Conservation (phyloP, 2,329 filamentous ascomycete species). For the Apiospora marii region DNA sequence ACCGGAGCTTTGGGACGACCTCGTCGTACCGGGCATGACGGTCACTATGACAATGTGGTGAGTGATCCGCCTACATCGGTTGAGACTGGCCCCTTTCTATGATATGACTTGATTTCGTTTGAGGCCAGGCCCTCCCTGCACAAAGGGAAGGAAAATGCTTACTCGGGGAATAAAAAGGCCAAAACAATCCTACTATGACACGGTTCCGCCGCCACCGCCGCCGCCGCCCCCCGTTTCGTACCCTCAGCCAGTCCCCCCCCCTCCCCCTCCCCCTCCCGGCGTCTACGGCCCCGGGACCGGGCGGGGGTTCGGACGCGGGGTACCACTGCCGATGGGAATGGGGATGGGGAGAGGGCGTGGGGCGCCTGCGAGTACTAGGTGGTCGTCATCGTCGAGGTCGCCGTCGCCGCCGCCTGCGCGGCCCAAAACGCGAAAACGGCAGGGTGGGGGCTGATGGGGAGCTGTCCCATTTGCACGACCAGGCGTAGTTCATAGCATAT, state of each 20-base stretch:
- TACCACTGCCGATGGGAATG: conserved; percentile 23
- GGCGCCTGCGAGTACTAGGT: neutral
- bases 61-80: neutral
- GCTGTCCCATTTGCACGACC: neutral
- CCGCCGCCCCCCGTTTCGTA: conserved; percentile 19
- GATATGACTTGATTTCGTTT: too few species aligned
- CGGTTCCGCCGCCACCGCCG: conserved; percentile 26
- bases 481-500: neutral
- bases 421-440: conserved; percentile 34
- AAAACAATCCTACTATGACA: conserved; percentile 39
- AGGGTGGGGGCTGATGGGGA: conserved; percentile 26
- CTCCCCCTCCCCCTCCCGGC: neutral
- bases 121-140: neutral
- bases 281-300: conserved; percentile 27
- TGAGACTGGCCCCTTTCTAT: too few species aligned
- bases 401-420: neutral
- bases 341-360: conserved; percentile 28
- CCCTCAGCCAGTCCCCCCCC: neutral
- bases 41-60: conserved; percentile 66
- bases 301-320: conserved; percentile 28
- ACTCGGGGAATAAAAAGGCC: conserved; percentile 39
- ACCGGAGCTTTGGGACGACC: conserved; percentile 64
- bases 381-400: conserved; percentile 2
- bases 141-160: too few species aligned
- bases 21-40: conserved; percentile 60